Conservation (phyloP, 345 rosid species). For the Dipteronia dyeriana region DNA sequence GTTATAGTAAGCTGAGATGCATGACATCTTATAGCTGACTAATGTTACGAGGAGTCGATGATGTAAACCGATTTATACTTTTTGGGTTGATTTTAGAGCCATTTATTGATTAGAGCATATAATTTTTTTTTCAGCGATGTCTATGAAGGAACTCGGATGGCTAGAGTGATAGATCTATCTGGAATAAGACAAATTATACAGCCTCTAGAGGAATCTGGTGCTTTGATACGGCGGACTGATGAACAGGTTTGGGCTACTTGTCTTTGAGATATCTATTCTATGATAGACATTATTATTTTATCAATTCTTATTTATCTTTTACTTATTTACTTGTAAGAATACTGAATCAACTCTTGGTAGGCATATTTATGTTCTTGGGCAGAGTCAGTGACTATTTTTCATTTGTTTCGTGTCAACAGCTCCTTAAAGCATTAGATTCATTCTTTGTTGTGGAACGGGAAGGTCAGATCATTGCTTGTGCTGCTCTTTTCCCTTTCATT, state of each 20-base stretch:
- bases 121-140: constrained; percentile 56
- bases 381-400: constrained; percentile 10
- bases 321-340: background rate
- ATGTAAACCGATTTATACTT: constrained; percentile 5
- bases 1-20: too few species aligned
- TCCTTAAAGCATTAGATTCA: constrained; percentile 62
- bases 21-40: too few species aligned
- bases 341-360: background rate
- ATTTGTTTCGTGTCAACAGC: constrained; percentile 37
- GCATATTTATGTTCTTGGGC: constrained; percentile 4
- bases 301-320: background rate
- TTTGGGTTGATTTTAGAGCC: constrained; percentile 7
- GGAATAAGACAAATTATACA: constrained; percentile 74
- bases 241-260: constrained; percentile 57
- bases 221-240: constrained; percentile 65
- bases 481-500: constrained; percentile 84
- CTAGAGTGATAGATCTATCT: constrained; percentile 61
- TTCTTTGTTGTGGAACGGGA: constrained; percentile 84
- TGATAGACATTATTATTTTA: background rate
- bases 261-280: constrained; percentile 16
- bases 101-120: constrained; percentile 21
- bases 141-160: constrained; percentile 89
- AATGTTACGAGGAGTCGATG: background rate
- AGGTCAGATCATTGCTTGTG: constrained; percentile 91
- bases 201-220: constrained; percentile 77